These are phyloP conservation scores for Penicillium sp. DNA, from an alignment of 2,329 filamentous ascomycete genomes.

Conservation along the genomic window DNA sequence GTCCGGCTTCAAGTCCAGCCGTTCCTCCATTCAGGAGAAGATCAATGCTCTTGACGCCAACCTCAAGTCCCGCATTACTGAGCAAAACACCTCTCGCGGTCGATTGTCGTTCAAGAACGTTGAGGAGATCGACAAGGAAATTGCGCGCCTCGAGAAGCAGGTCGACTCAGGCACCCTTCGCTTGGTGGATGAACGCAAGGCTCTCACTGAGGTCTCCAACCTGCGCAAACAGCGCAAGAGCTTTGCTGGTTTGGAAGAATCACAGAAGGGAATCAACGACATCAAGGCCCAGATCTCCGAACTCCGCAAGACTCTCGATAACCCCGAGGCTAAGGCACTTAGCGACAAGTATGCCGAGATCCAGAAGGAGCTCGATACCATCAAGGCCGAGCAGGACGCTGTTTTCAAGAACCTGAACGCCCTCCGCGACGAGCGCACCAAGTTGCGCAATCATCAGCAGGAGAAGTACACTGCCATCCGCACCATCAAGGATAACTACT, in stretches of 20 bases:
- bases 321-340: slow-evolving; percentile 84
- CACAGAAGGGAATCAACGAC: slow-evolving; percentile 85
- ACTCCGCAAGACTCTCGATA: slow-evolving; percentile 83
- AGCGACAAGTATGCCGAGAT: slow-evolving; percentile 82
- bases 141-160: slow-evolving; percentile 75
- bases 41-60: slow-evolving; percentile 90
- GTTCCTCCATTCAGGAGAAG: slow-evolving; percentile 76
- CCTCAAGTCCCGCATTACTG: slow-evolving; percentile 76
- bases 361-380: slow-evolving; percentile 80
- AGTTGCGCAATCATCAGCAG: slow-evolving; percentile 80
- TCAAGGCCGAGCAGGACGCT: slow-evolving; percentile 90
- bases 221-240: slow-evolving; percentile 88
- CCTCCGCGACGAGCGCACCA: slow-evolving; percentile 81
- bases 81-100: slow-evolving; percentile 81
- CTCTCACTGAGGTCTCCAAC: slow-evolving; percentile 75
- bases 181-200: slow-evolving; percentile 96
- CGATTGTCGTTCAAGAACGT: slow-evolving; percentile 81
- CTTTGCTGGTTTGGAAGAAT: slow-evolving; percentile 79
- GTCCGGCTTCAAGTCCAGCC: slow-evolving; percentile 78
- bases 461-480: slow-evolving; percentile 79
- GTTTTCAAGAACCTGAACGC: slow-evolving; percentile 83
- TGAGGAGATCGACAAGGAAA: slow-evolving; percentile 84
- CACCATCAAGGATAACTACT: slow-evolving; percentile 88
- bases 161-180: slow-evolving; percentile 90
- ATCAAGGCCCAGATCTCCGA: slow-evolving; percentile 84